Percentiles rank a stretch among this genome's conserved stretches.
Evolutionary conservation across 2,329 filamentous ascomycete genomes (phyloP).

Genomic region (Annulohypoxylon truncatum): DNA sequence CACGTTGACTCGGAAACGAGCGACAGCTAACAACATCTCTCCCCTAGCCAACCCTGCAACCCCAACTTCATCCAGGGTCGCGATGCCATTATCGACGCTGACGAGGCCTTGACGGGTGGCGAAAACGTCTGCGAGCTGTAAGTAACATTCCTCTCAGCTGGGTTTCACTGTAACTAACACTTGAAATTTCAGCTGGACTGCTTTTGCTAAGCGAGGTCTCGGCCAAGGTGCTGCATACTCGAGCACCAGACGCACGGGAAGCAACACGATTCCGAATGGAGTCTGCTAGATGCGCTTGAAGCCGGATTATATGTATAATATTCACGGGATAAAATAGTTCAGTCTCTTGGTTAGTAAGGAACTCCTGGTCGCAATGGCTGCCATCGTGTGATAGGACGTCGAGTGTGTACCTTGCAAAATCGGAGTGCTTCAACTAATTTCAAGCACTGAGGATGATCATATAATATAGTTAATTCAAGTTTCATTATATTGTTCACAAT

Average conservation of each 20-base stretch:
- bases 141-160: conserved; percentile 5
- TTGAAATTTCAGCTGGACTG: conserved; percentile 54
- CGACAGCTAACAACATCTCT: conserved; percentile 6
- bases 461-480: neutral
- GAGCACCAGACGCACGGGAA: conserved; percentile 44
- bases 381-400: neutral
- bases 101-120: conserved; percentile 60
- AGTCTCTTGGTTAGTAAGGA: neutral
- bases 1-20: no score
- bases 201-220: conserved; percentile 64
- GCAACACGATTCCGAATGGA: conserved; percentile 47
- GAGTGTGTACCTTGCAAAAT: neutral
- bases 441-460: neutral
- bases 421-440: neutral
- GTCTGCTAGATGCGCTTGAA: conserved; percentile 43
- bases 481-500: neutral
- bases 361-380: neutral
- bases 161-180: conserved; percentile 4
- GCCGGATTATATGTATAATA: neutral
- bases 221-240: conserved; percentile 51
- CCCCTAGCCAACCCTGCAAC: conserved; percentile 59
- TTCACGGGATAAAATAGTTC: neutral
- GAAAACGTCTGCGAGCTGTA: conserved; percentile 58
- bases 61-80: conserved; percentile 61
- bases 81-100: conserved; percentile 63